Evolutionary conservation across 768 basidiomycete species (phyloP), one percentile per base, ranked within the genome.

Genomic region (Termitomyces titanicus): DNA sequence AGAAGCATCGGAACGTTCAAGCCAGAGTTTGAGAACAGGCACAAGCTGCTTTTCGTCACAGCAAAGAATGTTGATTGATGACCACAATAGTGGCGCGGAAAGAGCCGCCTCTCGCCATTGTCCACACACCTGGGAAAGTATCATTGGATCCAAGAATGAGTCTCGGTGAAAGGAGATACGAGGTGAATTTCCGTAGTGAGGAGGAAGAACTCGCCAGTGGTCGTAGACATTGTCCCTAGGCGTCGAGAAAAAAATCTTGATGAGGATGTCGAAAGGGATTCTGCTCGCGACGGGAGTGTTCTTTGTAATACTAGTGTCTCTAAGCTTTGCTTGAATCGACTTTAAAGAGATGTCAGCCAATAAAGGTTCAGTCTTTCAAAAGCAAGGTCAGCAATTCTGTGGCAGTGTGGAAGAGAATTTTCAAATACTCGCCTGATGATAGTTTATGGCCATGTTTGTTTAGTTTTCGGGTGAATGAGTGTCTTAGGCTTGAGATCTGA

Each of bases 41-140:
- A 48, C 25, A 20, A 29, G 37, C 22, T 47, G 47, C 12, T 17
- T 38, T 39, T 47, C 33, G 17, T 39, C 25, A 18, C 46, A 42
- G 31, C 42, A 59, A 31, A 47, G 15, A 34, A 60, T 51, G 10
- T 49, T 10, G 43, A 60, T 53, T 0, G 38, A 54, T 20, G 55
- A 49, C 55, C 59, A 60, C 3, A 56, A 48, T 10, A 54, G 47
- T 25, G 59, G 52, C 5, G 34, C 47, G 12, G 47, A 44, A 10
- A 60, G 48, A 20, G 52, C 53, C 8, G 50, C 52, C 9, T 13
- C 31, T 42, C 52, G 37, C 59, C 59, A 60, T 7, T 47, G 43
- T 3, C 34, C 34, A 25, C 52, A 60, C 0, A 60, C 55, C 9
- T 51, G 55, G 10, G 59, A 42, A 22, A 60, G 49, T 6, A 51